A percentile compares a stretch with the other conserved stretches of the same genome.
phyloP scores from a whole-genome alignment of 2,329 filamentous ascomycete genomes.

The Ascochyta rabiei region DNA sequence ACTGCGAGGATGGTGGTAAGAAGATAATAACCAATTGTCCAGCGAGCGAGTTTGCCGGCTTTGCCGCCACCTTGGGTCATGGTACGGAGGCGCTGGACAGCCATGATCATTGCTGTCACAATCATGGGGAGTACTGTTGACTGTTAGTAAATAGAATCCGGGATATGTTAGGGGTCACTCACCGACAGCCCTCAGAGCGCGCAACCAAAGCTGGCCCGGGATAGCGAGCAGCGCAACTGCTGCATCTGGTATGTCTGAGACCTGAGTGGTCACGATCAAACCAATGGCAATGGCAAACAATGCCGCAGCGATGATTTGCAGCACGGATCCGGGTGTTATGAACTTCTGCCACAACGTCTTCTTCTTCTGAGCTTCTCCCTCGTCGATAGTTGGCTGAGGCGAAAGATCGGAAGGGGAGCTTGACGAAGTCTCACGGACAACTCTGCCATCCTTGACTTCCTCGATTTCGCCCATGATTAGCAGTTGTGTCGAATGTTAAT shows the following conservation, averaged over 20 bases:
- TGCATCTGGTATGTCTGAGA: conserved; percentile 52
- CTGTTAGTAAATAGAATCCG: not conserved
- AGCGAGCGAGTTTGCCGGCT: conserved; percentile 52
- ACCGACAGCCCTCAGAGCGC: conserved; percentile 58
- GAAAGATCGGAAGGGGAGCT: conserved; percentile 16
- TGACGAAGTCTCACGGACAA: conserved; percentile 17
- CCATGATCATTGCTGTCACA: conserved; percentile 59
- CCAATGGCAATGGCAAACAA: conserved; percentile 58
- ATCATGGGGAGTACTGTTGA: conserved; percentile 59
- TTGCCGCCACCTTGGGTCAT: conserved; percentile 54
- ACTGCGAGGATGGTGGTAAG: conserved; percentile 59
- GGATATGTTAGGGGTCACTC: conserved; percentile 21
- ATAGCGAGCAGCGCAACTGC: conserved; percentile 54
- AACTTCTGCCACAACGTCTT: conserved; percentile 47
- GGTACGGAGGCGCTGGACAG: conserved; percentile 55
- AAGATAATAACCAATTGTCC: conserved; percentile 59
- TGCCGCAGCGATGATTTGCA: conserved; percentile 59
- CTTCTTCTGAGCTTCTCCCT: conserved; percentile 25
- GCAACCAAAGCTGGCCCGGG: conserved; percentile 58
- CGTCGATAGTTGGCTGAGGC: conserved; percentile 20
- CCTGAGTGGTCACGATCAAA: conserved; percentile 52
- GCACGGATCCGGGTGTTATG: conserved; percentile 53
- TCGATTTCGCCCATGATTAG: conserved; percentile 27
- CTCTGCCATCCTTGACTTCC: conserved; percentile 20
- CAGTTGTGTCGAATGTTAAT: not conserved